Conservation (phyloP, 225 moss, liverwort and hornwort genomes). For the Marchantia polymorpha region DNA sequence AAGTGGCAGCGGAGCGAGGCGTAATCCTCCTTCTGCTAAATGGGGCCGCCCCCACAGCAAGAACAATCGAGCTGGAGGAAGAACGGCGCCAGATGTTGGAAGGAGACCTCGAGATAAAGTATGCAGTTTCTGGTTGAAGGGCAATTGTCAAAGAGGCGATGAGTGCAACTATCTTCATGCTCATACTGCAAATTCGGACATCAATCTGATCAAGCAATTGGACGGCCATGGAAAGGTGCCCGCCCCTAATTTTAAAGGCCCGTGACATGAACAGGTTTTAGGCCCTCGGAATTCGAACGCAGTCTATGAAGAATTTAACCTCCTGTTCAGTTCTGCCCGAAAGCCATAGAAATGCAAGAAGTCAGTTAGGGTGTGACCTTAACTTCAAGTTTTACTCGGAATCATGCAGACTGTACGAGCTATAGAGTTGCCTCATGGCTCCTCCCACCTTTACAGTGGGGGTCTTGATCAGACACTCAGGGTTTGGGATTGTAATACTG, state of each 20-base stretch:
- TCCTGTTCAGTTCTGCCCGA: neutral
- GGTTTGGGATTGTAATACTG: constrained; percentile 94
- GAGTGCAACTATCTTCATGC: constrained; percentile 85
- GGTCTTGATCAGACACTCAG: constrained; percentile 91
- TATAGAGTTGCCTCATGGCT: constrained; percentile 69
- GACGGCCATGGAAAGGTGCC: constrained; percentile 83
- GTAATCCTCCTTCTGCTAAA: constrained; percentile 42
- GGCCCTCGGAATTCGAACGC: neutral
- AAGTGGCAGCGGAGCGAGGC: constrained; percentile 61
- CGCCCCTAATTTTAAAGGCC: neutral
- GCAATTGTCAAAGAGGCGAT: constrained; percentile 71
- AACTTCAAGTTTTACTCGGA: constrained; percentile 1
- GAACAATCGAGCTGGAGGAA: constrained; percentile 33
- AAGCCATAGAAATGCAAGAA: neutral
- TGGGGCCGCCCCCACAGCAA: constrained; percentile 52
- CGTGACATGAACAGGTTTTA: too few species aligned
- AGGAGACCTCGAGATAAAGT: constrained; percentile 56
- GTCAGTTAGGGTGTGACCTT: neutral
- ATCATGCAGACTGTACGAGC: constrained; percentile 70
- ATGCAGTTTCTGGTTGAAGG: constrained; percentile 81
- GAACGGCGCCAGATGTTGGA: constrained; percentile 38
- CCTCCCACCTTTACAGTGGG: constrained; percentile 78
- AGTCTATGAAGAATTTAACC: neutral
- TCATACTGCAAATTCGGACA: constrained; percentile 74
- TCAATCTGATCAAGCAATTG: constrained; percentile 81